Evolutionary conservation across 257 asterid species (phyloP).

Genomic region (Nicotiana paniculata): DNA sequence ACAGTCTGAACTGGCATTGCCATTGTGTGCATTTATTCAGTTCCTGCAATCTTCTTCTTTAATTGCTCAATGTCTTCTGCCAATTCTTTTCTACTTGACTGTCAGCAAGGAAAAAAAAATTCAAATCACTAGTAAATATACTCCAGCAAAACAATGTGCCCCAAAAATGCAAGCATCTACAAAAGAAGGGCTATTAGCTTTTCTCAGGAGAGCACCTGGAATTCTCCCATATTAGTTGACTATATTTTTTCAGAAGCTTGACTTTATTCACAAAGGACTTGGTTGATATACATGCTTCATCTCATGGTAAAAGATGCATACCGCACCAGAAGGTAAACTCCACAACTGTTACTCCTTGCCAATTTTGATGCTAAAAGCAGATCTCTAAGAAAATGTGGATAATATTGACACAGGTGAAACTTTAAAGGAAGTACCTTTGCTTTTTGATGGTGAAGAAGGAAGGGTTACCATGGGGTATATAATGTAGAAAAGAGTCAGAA

Average conservation of each 20-base stretch:
- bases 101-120: conserved; percentile 18
- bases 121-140: not conserved
- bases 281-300: not conserved
- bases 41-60: conserved; percentile 88
- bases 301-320: not conserved
- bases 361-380: not conserved
- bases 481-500: not conserved
- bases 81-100: conserved; percentile 91
- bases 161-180: not conserved
- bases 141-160: not conserved
- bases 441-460: not conserved
- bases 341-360: not conserved
- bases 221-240: not conserved
- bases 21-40: conserved; percentile 35
- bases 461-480: not conserved
- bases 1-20: conserved; percentile 1
- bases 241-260: not conserved
- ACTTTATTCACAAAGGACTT: not conserved
- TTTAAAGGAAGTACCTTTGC: not conserved
- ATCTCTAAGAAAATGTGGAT: not conserved
- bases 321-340: not conserved
- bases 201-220: not conserved
- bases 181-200: not conserved
- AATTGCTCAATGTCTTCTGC: conserved; percentile 67
- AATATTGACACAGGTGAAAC: not conserved